These are phyloP conservation scores for Parafenestella ontariensis DNA, from an alignment of 2,329 filamentous ascomycete species.

Conservation along the genomic window DNA sequence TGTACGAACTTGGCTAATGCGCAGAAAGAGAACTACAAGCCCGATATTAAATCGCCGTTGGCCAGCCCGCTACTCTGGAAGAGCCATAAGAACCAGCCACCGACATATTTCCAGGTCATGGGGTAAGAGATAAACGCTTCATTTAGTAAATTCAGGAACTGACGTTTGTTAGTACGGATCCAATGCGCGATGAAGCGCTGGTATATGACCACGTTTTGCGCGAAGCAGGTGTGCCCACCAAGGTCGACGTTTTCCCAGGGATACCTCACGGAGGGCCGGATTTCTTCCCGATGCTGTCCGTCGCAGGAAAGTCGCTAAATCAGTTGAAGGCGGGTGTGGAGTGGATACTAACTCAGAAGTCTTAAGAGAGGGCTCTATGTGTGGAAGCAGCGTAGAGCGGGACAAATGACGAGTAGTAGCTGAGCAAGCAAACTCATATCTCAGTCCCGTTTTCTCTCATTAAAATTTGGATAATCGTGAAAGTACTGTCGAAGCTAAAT, in stretches of 20 bases:
- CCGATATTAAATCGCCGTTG: slow-evolving; percentile 37
- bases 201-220: slow-evolving; percentile 60
- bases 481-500: too few relatives aligned
- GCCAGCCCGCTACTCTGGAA: slow-evolving; percentile 32
- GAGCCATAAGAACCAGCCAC: slow-evolving; percentile 47
- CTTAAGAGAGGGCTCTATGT: background rate
- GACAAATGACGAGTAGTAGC: background rate
- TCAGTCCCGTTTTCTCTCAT: too few relatives aligned
- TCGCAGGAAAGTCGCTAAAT: slow-evolving; percentile 30
- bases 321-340: slow-evolving; percentile 43
- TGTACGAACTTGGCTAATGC: background rate
- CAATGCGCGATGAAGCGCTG: slow-evolving; percentile 60
- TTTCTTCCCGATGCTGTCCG: slow-evolving; percentile 40
- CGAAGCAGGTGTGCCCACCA: slow-evolving; percentile 55
- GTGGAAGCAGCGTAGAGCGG: background rate
- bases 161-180: slow-evolving; percentile 48
- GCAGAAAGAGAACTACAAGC: slow-evolving; percentile 34
- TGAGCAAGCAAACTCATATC: background rate
- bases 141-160: background rate
- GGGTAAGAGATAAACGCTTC: slow-evolving; percentile 38
- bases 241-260: slow-evolving; percentile 53
- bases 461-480: too few relatives aligned
- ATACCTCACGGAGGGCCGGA: slow-evolving; percentile 53
- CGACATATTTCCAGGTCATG: slow-evolving; percentile 59
- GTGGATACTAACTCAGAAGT: slow-evolving; percentile 42